phyloP scores from a whole-genome alignment of 768 basidiomycete species.

The Boletales sp. region DNA sequence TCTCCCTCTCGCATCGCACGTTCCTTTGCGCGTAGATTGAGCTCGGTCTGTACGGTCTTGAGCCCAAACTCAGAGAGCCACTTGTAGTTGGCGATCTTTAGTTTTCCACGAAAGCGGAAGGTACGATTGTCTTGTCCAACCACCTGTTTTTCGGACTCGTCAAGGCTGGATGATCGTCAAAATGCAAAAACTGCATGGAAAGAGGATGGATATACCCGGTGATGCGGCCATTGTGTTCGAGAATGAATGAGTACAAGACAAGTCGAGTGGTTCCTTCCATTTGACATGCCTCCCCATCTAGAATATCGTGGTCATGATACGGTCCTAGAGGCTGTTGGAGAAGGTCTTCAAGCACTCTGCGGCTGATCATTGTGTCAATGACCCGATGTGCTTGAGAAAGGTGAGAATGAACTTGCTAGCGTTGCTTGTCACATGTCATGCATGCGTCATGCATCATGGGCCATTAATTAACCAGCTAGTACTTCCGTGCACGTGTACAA shows the following conservation, averaged over 20 bases:
- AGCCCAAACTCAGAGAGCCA: conserved; percentile 51
- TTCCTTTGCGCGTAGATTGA: conserved; percentile 38
- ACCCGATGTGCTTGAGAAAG: too few relatives aligned
- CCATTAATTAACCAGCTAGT: conserved; percentile 19
- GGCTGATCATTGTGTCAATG: conserved; percentile 11
- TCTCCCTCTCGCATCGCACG: conserved; percentile 20
- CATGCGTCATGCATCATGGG: too few relatives aligned
- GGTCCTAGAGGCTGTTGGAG: conserved; percentile 28
- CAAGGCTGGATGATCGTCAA: conserved; percentile 34
- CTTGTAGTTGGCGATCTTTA: conserved; percentile 41
- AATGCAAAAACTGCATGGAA: not conserved
- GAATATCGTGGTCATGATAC: conserved; percentile 26
- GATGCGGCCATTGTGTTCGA: conserved; percentile 24
- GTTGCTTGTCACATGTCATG: too few relatives aligned
- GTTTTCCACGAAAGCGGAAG: conserved; percentile 50
- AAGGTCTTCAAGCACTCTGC: conserved; percentile 20
- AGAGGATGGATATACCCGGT: conserved; percentile 18
- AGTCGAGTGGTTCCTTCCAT: conserved; percentile 8
- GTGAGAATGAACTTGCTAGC: too few relatives aligned
- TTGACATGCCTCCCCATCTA: conserved; percentile 18
- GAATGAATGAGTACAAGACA: conserved; percentile 28
- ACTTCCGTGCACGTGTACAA: conserved; percentile 28
- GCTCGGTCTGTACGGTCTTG: conserved; percentile 39
- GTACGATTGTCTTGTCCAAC: conserved; percentile 26
- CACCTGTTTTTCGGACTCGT: conserved; percentile 42